Evolutionary conservation across 2,329 filamentous ascomycete species (phyloP), one percentile per base, ranked within the genome.

Genomic region (Phoma herbarum): DNA sequence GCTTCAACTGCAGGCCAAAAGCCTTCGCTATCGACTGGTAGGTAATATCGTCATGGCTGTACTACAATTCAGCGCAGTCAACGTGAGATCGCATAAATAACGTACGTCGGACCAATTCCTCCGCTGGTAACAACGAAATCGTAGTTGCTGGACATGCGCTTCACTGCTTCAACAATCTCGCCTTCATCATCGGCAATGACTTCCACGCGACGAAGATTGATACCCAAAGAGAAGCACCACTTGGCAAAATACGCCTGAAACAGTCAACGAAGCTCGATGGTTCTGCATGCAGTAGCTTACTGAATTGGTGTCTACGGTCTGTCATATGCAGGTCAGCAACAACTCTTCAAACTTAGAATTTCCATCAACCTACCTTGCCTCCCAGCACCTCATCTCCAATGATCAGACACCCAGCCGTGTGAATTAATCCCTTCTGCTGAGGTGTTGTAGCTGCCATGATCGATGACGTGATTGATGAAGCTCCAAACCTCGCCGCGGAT

Each of bases 341-440:
- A 18, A 20, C 10, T 49, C 48, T 42, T 33, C 28, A 20, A 8
- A 25, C 33, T 26, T 16, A 18, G 11, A 22, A 44, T 29, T 22
- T 46, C 2, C 7, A 25, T 44, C 28, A 45, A 57, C 81, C 64
- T 76, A 92, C 93, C 89, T 98, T 98, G 69, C 95, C 94, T 22
- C 93, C 93, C 4, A 98, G 83, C 5, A 98, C 93, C 78, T 97
- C 94, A 79, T 98, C 94, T n/a, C 94, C 94, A 70, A 99, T 98
- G 60, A 99, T 93, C 64, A 98, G 80, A 77, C 92, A 96, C 56
- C 90, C 94, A 11, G 94, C 95, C 45, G 93, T 97, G 74, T 92
- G 88, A 67, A 98, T 96, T 60, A 85, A 88, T 72, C 88, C 83
- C 69, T 84, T 81, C 70, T 84, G 84, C 63, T 85, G 83, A 71